These are phyloP conservation scores for Emericellopsis cladophorae DNA, from an alignment of 2,329 filamentous ascomycete species.

Conservation along the genomic window DNA sequence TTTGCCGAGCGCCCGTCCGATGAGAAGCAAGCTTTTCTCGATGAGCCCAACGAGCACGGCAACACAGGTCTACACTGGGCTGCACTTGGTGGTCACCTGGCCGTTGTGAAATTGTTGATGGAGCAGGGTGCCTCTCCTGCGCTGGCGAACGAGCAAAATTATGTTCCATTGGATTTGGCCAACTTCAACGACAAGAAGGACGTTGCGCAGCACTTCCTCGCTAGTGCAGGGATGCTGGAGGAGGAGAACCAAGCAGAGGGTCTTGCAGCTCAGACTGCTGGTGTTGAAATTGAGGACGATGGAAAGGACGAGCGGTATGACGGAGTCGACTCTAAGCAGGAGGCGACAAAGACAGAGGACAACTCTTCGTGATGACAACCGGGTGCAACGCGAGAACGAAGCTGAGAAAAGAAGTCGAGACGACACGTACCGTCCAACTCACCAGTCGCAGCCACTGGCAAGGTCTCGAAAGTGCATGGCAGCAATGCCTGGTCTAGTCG, in stretches of 20 bases:
- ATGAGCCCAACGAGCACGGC: constrained; percentile 63
- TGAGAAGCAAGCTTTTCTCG: constrained; percentile 42
- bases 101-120: constrained; percentile 65
- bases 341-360: too few relatives aligned
- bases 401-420: too few relatives aligned
- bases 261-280: constrained; percentile 22
- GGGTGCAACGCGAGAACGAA: too few relatives aligned
- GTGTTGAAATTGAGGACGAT: constrained; percentile 23
- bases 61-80: constrained; percentile 95
- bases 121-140: constrained; percentile 65
- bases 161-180: constrained; percentile 66
- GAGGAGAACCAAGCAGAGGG: constrained; percentile 31
- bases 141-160: constrained; percentile 70
- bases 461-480: too few relatives aligned
- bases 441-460: too few relatives aligned
- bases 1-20: constrained; percentile 25
- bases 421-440: too few relatives aligned
- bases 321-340: too few relatives aligned
- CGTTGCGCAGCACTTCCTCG: constrained; percentile 48
- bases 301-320: constrained; percentile 11
- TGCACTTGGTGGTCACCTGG: constrained; percentile 75
- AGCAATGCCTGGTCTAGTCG: too few relatives aligned
- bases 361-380: too few relatives aligned
- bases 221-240: constrained; percentile 34
- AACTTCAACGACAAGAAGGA: constrained; percentile 56